Evolutionary conservation across 1,139 yeast species (phyloP), one percentile per base, ranked within the genome.

Genomic region (Saccharomyces hybrid): DNA sequence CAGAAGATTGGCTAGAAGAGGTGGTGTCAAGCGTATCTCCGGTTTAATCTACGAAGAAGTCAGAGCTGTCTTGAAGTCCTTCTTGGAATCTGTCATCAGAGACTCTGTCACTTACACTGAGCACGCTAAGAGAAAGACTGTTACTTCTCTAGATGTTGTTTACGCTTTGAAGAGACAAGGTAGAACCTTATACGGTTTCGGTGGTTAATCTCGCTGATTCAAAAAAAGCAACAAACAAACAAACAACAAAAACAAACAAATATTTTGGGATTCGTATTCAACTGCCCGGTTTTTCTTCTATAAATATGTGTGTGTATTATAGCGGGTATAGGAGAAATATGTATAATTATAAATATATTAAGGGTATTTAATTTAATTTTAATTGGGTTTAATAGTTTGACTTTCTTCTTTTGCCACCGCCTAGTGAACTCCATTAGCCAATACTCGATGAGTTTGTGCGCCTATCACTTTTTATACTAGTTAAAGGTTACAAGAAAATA

Each of bases 71-170:
- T 82, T 90, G 69, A 89, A 89, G 80, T 81, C 95, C 60, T 90
- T 90, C 85, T 83, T 90, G 73, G 96, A 88, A 79, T 85, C 87
- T 73, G 96, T 90, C 69, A 90, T 90, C 77, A 88, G 97, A 80
- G 97, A 90, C 71, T 97, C 97, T 69, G 97, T 90, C 70, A 88
- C 97, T 70, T 90, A 90, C 81, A 90, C 97, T 67, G 97, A 90
- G 80, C 97, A 90, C 84, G 97, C 97, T 73, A 90, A 90, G 91
- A 88, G 97, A 84, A 90, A 90, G 88, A 90, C 97, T 65, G 97
- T 90, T 69, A 90, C 97, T 67, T 89, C 97, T 62, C 83, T 90
- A 73, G 97, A 90, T 75, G 97, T 90, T 65, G 97, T 90, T 70
- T 90, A 90, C 77, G 97, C 97, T 69, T 86, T 90, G 79, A 90